Percentiles rank a stretch among this genome's conserved stretches.
phyloP scores from a whole-genome alignment of 192 early-diverging fungal genomes.

The Mortierella hygrophila region DNA sequence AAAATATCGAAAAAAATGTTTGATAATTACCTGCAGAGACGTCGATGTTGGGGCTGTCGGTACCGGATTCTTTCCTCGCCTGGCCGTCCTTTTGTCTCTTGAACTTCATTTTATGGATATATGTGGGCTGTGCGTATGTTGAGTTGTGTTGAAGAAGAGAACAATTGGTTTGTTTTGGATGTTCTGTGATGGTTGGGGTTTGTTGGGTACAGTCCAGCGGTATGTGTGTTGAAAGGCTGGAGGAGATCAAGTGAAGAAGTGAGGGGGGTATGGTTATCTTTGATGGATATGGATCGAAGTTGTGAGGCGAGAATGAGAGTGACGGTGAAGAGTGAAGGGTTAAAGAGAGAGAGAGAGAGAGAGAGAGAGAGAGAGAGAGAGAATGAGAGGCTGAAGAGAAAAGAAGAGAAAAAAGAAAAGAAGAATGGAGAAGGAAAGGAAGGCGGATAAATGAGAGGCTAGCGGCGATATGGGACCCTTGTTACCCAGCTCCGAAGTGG shows the following conservation, averaged over 20 bases:
- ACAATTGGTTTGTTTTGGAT: neutral
- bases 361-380: too few relatives aligned
- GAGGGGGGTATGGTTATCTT: too few relatives aligned
- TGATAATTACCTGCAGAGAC: constrained; percentile 22
- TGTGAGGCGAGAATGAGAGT: neutral
- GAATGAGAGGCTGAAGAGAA: neutral
- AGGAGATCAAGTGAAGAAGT: neutral
- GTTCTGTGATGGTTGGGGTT: neutral
- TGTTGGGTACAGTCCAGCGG: neutral
- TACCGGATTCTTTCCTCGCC: constrained; percentile 29
- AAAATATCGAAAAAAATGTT: neutral
- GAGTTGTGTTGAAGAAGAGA: neutral
- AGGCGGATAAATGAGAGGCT: neutral
- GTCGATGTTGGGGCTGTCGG: neutral
- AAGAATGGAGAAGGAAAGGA: neutral
- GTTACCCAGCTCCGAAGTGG: neutral
- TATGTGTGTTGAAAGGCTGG: neutral
- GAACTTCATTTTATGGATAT: constrained; percentile 26
- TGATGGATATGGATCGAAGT: too few relatives aligned
- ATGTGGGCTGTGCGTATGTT: neutral
- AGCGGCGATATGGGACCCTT: neutral
- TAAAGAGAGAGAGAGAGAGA: neutral
- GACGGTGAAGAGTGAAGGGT: too few relatives aligned
- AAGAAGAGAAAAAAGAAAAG: neutral
- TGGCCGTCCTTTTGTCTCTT: constrained; percentile 33